A percentile compares a stretch with the other conserved stretches of the same genome.
phyloP scores from a whole-genome alignment of 495 filamentous ascomycete genomes.

The Aspergillus ellipticus region DNA sequence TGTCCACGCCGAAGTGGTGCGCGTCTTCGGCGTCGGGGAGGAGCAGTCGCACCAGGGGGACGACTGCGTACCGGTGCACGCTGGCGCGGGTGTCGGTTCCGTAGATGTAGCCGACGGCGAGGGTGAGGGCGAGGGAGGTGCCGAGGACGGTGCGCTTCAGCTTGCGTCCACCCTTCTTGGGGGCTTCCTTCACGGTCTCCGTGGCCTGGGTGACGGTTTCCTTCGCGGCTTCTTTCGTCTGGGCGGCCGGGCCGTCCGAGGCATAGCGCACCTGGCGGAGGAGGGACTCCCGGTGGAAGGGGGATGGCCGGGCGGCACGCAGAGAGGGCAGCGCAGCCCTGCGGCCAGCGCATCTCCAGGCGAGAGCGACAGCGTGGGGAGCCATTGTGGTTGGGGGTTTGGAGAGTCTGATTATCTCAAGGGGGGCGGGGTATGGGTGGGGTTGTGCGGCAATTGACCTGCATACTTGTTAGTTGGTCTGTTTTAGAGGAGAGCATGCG shows the following conservation, averaged over 20 bases:
- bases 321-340: constrained; percentile 25
- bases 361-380: constrained; percentile 22
- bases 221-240: constrained; percentile 4
- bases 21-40: constrained; percentile 88
- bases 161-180: constrained; percentile 31
- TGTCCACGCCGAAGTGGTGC: constrained; percentile 69
- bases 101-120: constrained; percentile 65
- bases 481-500: neutral
- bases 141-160: constrained; percentile 51
- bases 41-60: constrained; percentile 65
- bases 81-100: constrained; percentile 86
- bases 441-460: neutral
- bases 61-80: constrained; percentile 75
- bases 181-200: constrained; percentile 29
- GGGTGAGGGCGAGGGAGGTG: constrained; percentile 49
- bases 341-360: constrained; percentile 25
- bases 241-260: constrained; percentile 24
- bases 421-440: neutral
- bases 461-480: neutral
- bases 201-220: constrained; percentile 11
- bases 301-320: constrained; percentile 22
- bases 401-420: neutral
- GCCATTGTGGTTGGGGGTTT: constrained; percentile 19
- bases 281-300: constrained; percentile 9
- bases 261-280: constrained; percentile 25